A percentile compares a stretch with the other conserved stretches of the same genome.
Conservation (phyloP, 257 asterid species). For the Paraleonurus japonicus region DNA sequence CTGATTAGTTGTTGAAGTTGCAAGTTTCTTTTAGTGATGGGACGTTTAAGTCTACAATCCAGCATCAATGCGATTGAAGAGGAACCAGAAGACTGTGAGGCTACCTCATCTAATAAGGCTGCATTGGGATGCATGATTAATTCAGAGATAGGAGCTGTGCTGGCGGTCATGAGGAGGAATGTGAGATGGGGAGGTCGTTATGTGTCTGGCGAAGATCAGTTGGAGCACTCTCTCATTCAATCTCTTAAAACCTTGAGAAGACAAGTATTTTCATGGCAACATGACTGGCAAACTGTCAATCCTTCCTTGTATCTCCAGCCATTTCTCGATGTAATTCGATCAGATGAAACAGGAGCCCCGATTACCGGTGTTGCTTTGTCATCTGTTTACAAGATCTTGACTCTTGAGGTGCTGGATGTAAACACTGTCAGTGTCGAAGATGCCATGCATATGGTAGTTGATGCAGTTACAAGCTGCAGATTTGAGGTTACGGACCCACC, state of each 20-base stretch:
- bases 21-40: conserved; percentile 49
- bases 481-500: conserved; percentile 96
- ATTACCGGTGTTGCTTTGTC: conserved; percentile 92
- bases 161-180: conserved; percentile 97
- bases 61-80: conserved; percentile 87
- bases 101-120: conserved; percentile 56
- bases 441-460: conserved; percentile 89
- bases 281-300: conserved; percentile 76
- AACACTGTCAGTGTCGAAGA: conserved; percentile 69
- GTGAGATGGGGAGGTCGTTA: conserved; percentile 99
- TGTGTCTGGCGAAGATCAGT: conserved; percentile 92
- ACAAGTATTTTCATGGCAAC: conserved; percentile 79
- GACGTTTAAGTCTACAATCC: conserved; percentile 76
- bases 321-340: conserved; percentile 84
- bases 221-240: conserved; percentile 92
- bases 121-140: conserved; percentile 80
- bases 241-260: conserved; percentile 77
- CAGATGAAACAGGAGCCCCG: conserved; percentile 97
- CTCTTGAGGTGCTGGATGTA: conserved; percentile 78
- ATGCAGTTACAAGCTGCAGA: conserved; percentile 97
- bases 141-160: conserved; percentile 89
- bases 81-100: conserved; percentile 90
- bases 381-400: conserved; percentile 84
- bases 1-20: conserved; percentile 29
- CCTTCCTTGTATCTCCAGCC: conserved; percentile 93